phyloP scores from a whole-genome alignment of 2,329 filamentous ascomycete species.

The Penicillium sp. region DNA sequence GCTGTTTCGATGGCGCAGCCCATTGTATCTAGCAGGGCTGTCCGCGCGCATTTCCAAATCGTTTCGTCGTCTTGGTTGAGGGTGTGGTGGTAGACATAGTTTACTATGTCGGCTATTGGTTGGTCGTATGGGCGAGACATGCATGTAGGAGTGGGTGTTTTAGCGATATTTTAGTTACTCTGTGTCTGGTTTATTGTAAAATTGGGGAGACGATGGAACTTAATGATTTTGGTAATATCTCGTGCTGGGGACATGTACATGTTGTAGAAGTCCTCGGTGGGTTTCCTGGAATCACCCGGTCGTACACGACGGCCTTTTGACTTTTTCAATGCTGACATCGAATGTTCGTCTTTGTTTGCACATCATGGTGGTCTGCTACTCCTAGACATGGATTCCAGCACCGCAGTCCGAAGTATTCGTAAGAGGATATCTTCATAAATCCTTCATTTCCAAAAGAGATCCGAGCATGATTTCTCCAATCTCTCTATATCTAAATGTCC shows the following conservation, averaged over 20 bases:
- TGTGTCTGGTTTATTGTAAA: neutral
- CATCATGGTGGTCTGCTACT: neutral
- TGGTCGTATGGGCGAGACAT: conserved; percentile 41
- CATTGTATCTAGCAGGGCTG: conserved; percentile 28
- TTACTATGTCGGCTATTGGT: conserved; percentile 28
- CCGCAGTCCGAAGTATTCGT: neutral
- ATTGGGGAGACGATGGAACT: neutral
- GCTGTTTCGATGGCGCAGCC: conserved; percentile 30
- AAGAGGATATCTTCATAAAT: neutral
- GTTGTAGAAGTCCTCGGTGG: neutral
- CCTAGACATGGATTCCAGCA: neutral
- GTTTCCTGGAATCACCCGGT: neutral
- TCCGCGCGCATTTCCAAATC: conserved; percentile 21
- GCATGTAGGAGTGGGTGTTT: neutral
- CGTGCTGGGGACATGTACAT: too few relatives aligned
- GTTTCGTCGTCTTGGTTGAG: conserved; percentile 17
- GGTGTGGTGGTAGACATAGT: conserved; percentile 25
- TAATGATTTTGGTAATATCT: neutral
- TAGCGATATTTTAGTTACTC: too few relatives aligned
- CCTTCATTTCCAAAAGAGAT: neutral
- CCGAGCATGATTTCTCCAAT: neutral
- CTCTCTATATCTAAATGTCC: neutral
- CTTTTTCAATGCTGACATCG: neutral
- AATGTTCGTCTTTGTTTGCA: too few relatives aligned
- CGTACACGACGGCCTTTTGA: neutral